phyloP scores from a whole-genome alignment of 2,329 filamentous ascomycete species.

The Chrysoporthe puriensis region DNA sequence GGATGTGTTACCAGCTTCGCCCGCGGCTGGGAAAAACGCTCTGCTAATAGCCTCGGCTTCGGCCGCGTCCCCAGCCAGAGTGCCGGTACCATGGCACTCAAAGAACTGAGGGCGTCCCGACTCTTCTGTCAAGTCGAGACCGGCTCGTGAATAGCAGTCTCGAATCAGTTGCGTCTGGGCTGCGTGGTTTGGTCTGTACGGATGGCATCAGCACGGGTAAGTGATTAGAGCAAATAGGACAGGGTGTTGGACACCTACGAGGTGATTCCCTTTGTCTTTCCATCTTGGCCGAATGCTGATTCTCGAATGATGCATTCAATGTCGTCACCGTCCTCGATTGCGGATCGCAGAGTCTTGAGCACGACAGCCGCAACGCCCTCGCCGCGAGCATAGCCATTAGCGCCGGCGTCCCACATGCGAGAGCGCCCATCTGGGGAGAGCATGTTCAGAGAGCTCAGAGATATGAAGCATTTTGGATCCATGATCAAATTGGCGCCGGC shows the following conservation, averaged over 20 bases:
- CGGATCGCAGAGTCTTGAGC: conserved; percentile 50
- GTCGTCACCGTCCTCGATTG: conserved; percentile 47
- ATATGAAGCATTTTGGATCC: conserved; percentile 39
- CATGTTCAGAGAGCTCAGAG: conserved; percentile 42
- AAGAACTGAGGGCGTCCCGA: conserved; percentile 24
- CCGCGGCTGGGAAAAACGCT: conserved; percentile 33
- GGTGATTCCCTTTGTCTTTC: conserved; percentile 51
- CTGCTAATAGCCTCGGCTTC: conserved; percentile 41
- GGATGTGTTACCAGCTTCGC: too few relatives aligned
- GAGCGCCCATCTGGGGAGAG: conserved; percentile 42
- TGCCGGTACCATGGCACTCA: conserved; percentile 42
- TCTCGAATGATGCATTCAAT: conserved; percentile 48
- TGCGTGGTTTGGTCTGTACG: conserved; percentile 43
- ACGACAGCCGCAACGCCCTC: conserved; percentile 53
- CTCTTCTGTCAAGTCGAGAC: conserved; percentile 37
- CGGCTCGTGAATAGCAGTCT: conserved; percentile 44
- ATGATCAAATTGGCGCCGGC: conserved; percentile 41
- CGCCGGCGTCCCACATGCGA: conserved; percentile 48
- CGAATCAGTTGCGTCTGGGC: conserved; percentile 46
- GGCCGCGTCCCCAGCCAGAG: conserved; percentile 30
- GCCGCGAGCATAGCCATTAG: conserved; percentile 55
- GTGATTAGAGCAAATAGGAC: background rate
- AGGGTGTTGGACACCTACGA: conserved; percentile 39
- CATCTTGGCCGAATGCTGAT: conserved; percentile 49
- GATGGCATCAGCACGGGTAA: conserved; percentile 48